Percentiles rank a stretch among this genome's conserved stretches.
phyloP scores from a whole-genome alignment of 1,139 yeast species.

The Geotrichum reessii region DNA sequence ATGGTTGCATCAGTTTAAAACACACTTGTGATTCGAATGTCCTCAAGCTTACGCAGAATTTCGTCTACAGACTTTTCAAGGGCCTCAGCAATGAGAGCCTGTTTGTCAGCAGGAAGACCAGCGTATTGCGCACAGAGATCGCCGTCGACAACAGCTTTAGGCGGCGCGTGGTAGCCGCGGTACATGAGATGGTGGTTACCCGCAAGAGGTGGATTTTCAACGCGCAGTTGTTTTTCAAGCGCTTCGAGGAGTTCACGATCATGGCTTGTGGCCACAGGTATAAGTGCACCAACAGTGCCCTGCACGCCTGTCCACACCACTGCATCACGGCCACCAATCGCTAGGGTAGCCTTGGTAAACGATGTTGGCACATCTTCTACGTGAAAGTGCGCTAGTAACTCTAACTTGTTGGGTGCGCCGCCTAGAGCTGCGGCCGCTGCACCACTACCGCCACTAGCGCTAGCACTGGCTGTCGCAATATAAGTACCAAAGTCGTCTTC shows the following conservation, averaged over 20 bases:
- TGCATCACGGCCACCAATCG: slow-evolving; percentile 59
- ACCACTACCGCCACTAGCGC: slow-evolving; percentile 51
- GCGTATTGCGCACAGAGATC: slow-evolving; percentile 65
- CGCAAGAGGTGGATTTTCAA: slow-evolving; percentile 42
- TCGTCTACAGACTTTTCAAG: slow-evolving; percentile 56
- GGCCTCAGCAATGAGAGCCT: slow-evolving; percentile 47
- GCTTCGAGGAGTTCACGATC: slow-evolving; percentile 58
- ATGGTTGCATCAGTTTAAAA: slow-evolving; percentile 19
- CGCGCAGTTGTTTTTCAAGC: slow-evolving; percentile 49
- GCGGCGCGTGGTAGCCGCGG: slow-evolving; percentile 76
- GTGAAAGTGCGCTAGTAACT: slow-evolving; percentile 54
- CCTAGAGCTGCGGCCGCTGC: slow-evolving; percentile 39
- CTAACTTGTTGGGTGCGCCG: slow-evolving; percentile 52
- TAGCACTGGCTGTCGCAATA: slow-evolving; percentile 34
- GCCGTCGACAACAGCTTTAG: slow-evolving; percentile 75
- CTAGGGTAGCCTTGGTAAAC: slow-evolving; percentile 49
- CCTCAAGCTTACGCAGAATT: slow-evolving; percentile 55
- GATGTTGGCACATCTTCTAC: slow-evolving; percentile 67
- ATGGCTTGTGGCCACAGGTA: slow-evolving; percentile 58
- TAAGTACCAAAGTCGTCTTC: slow-evolving; percentile 46
- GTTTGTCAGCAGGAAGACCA: slow-evolving; percentile 37
- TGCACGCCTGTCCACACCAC: slow-evolving; percentile 69
- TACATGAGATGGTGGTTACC: slow-evolving; percentile 66
- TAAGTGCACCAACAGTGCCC: slow-evolving; percentile 71
- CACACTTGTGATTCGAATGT: slow-evolving; percentile 50